Base-by-base conservation (phyloP, 2,329 filamentous ascomycete genomes). In the Arthrobotrys pseudoclavata region DNA sequence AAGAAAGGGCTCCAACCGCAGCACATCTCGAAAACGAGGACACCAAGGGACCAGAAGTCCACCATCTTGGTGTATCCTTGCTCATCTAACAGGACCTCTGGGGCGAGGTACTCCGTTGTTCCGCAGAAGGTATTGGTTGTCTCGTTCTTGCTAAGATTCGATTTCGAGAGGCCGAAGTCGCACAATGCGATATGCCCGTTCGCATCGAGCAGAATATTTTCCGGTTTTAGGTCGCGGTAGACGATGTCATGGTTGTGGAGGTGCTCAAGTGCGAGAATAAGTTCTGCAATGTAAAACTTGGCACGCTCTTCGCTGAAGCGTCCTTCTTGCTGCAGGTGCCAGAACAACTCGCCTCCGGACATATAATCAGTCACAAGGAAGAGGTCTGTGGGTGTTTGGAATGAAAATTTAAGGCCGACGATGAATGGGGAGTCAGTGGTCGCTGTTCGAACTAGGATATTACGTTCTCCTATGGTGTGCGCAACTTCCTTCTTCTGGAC, bases 1-100 rank as follows among this genome's bases (percentile, higher is more conserved):
- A 98, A 99, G 85, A 99, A 99, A 0, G 96, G 96, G 82, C 94
- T 97, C 96, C 96, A 99, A 37, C 96, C 96, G 82, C 96, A 99
- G 86, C 96, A 99, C 96, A 99, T 99, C 84, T 99, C 96, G 82
- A 99, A 99, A 0, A 99, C 96, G 68, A 99, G 87, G 57, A 99
- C 96, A 71, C 96, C 96, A 12, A 99, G 87, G 1, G 96, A 99
- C 96, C 96, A 99, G 84, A 98, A 99, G 84, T 99, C 96, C 5
- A 99, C 96, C 96, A 99, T 98, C 86, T 98, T 98, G 68, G 96
- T 98, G 84, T 99, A 99, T 37, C 96, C 96, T 82, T 94, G 92
- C 85, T 99, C 96, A 81, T 99, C 96, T 52, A 99, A 86, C 13
- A 99, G 87, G 1, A 98, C 96, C 83, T 99, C 96, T 0, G 96